Evolutionary conservation across 441 rosid species (phyloP), one percentile per base, ranked within the genome.

Genomic region (Macaranga tanarius): DNA sequence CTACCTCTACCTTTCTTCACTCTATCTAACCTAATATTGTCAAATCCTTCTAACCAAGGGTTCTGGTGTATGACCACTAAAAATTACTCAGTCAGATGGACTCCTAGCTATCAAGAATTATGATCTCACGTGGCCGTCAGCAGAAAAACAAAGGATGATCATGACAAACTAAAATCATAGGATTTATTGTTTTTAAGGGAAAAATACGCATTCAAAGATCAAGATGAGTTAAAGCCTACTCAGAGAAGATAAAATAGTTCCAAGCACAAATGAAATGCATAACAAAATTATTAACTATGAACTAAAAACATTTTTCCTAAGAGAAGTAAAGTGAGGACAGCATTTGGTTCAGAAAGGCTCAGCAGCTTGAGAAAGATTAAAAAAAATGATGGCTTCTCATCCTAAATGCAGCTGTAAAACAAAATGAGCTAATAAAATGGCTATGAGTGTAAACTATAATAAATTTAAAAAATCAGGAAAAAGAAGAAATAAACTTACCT

Each of bases 401-500:
- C 12, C 56, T 60, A 54, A 71, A 60, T 16, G 40, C 66, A 47
- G n/a, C 25, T 16, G 16, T 10, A 13, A 13, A 12, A 44, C 16
- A 44, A 9, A 58, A 31, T 55, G 20, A 40, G 19, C 45, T 40
- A 0, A 64, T 44, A 57, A 12, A 23, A 9, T 12, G 31, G 25
- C 31, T 61, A n/a, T 54, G 62, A 28, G 22, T 23, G n/a, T 25
- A 63, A 34, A 9, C 19, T 19, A 16, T 11, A 40, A 42, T 17
- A 15, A n/a, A 56, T 23, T 34, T n/a, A 67, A 2, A 34, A 10
- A 31, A 69, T 56, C 22, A 5, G 19, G 23, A 23, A 34, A 2
- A 75, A 12, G 58, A 34, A n/a, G 19, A 31, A 56, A 38, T 76
- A 70, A 75, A 75, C 82, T 84, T 74, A 91, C 99, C 88, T 75